Base-by-base conservation (phyloP, 169 alveolate genomes). In the Plasmodium reichenowi region DNA sequence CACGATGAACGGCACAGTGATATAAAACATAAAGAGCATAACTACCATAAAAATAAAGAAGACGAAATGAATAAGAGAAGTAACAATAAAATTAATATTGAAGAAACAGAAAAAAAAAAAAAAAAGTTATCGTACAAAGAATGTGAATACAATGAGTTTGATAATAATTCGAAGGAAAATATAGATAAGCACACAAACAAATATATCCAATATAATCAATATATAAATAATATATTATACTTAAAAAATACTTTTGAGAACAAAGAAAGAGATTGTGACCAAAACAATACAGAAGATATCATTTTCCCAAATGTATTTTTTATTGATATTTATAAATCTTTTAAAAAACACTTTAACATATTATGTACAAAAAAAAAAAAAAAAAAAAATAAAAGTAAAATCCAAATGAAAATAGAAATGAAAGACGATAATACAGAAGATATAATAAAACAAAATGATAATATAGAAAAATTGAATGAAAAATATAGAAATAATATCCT, bases 281-380 rank as follows among this genome's bases (percentile, higher is more conserved):
- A 38, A 38, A 86, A 32, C 9, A 15, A 86, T 86, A 24, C 47
- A 86, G 68, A 56, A 67, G 43, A 56, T 59, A 3, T 38, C 0
- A 38, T 83, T 83, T 68, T 67, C 50, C 10, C 58, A 47, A 43
- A 60, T 45, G 20, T 73, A 38, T 60, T 62, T 26, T 45, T 86
- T 50, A 86, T 86, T 43, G 92, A 86, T 43, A 86, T 86, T 24
- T 86, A 72, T 67, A 70, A 86, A 63, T 86, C 92, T 5, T 86
- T 86, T 72, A 86, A 86, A 74, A 72, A 54, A 13, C 88, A 86
- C 63, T 86, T 86, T 71, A 50, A 86, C 9, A 47, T 71, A 60
- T 22, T 52, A 26, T 83, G 58, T 45, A 52, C 48, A 6, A 72
- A 24, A 26, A 62, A 15, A 54, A 59, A 71, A 52, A 20, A 20